These are phyloP conservation scores for Yamadazyma triangularis DNA, from an alignment of 1,139 yeast species.

Conservation along the genomic window DNA sequence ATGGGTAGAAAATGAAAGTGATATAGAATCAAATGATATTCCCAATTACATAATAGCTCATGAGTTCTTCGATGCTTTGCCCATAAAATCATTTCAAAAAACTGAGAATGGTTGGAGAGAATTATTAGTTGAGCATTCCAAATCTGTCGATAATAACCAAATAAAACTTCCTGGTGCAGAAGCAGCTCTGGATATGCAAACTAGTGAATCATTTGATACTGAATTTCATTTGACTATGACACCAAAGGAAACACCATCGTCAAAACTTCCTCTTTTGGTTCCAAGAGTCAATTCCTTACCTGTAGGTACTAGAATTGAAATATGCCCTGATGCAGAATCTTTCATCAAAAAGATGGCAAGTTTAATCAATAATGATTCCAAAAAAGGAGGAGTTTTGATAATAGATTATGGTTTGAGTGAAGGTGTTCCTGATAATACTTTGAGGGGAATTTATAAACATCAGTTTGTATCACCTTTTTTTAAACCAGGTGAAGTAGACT, in stretches of 20 bases:
- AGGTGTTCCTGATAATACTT: slow-evolving; percentile 61
- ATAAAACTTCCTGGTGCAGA: slow-evolving; percentile 21
- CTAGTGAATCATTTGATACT: slow-evolving; percentile 19
- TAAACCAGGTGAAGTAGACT: slow-evolving; percentile 75
- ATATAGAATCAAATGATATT: slow-evolving; percentile 22
- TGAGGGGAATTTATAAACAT: slow-evolving; percentile 73
- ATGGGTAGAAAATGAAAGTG: slow-evolving; percentile 73
- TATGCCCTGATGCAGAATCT: slow-evolving; percentile 69
- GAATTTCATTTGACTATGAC: slow-evolving; percentile 59
- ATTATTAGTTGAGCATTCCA: slow-evolving; percentile 55
- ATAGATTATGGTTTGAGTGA: slow-evolving; percentile 71
- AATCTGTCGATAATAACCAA: slow-evolving; percentile 39
- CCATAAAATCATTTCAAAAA: slow-evolving; percentile 65
- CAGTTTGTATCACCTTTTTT: slow-evolving; percentile 73
- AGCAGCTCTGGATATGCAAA: slow-evolving; percentile 6
- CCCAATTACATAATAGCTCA: slow-evolving; percentile 75
- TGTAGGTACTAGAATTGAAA: slow-evolving; percentile 58
- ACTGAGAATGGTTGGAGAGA: slow-evolving; percentile 76
- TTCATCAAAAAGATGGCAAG: slow-evolving; percentile 45
- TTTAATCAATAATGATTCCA: slow-evolving; percentile 27
- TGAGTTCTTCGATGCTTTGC: slow-evolving; percentile 85
- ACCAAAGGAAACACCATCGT: slow-evolving; percentile 60
- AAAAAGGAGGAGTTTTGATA: slow-evolving; percentile 61
- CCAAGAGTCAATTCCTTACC: slow-evolving; percentile 53
- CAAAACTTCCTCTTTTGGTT: slow-evolving; percentile 52